Conservation (phyloP, 2,329 filamentous ascomycete species). For the Remersonia thermophila region DNA sequence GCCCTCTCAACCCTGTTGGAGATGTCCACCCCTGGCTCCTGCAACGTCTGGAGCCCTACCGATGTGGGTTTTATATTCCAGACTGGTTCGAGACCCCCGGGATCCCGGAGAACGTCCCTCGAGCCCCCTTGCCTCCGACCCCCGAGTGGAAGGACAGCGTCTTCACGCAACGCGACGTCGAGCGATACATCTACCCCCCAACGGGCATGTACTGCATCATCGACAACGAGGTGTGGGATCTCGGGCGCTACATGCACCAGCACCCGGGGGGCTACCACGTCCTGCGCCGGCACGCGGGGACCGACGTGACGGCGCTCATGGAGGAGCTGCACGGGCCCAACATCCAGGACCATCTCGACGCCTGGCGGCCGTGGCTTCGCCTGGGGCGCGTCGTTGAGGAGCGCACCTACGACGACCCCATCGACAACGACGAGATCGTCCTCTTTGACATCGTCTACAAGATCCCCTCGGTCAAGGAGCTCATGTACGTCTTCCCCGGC, state of each 20-base stretch:
- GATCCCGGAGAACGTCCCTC: constrained; percentile 1
- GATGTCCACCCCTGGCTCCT: background rate
- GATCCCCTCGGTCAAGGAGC: background rate
- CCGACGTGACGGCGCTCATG: constrained; percentile 1
- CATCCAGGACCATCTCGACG: background rate
- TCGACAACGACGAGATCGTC: constrained; percentile 3
- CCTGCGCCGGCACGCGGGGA: constrained; percentile 3
- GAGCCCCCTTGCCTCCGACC: background rate
- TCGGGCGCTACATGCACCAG: constrained; percentile 5
- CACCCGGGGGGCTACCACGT: constrained; percentile 5
- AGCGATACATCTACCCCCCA: constrained; percentile 3
- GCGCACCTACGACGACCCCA: background rate
- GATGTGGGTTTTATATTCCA: too few relatives aligned
- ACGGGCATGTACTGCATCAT: constrained; percentile 7
- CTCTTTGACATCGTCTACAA: constrained; percentile 1
- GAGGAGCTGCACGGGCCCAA: background rate
- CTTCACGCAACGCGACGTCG: constrained; percentile 2
- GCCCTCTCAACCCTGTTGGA: too few relatives aligned
- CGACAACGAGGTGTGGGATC: constrained; percentile 3
- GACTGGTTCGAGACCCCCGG: too few relatives aligned
- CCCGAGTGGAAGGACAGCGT: background rate
- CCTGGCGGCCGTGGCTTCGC: too few relatives aligned
- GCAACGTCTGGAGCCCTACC: background rate
- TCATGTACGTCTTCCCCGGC: too few relatives aligned
- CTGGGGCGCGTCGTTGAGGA: constrained; percentile 5